These are phyloP conservation scores for Groenewaldozyma sp. DNA, from an alignment of 1,139 yeast genomes.

Conservation along the genomic window DNA sequence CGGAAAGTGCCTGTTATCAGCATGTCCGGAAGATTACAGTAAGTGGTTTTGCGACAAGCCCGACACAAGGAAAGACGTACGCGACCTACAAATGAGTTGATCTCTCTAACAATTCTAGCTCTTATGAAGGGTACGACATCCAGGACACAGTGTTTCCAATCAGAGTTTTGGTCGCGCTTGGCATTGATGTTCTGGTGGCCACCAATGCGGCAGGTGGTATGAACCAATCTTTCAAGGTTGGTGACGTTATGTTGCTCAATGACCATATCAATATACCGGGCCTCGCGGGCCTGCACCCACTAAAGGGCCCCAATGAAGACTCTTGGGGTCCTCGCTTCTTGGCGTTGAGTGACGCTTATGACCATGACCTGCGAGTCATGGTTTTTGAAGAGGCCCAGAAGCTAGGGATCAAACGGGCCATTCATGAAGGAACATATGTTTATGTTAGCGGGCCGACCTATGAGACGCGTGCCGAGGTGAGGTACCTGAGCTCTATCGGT, in stretches of 20 bases:
- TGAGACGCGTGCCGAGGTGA: conserved; percentile 88
- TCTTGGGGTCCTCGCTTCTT: conserved; percentile 78
- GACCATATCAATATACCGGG: conserved; percentile 93
- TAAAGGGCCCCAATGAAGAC: conserved; percentile 78
- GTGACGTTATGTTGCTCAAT: conserved; percentile 81
- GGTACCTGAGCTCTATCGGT: conserved; percentile 61
- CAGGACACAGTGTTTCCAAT: conserved; percentile 80
- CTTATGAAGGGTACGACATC: conserved; percentile 82
- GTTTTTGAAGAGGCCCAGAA: conserved; percentile 43
- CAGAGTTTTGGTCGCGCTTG: conserved; percentile 59
- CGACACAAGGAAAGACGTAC: neutral
- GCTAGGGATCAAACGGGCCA: conserved; percentile 45
- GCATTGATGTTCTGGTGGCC: conserved; percentile 51
- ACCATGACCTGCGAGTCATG: conserved; percentile 48
- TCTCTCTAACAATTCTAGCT: conserved; percentile 24
- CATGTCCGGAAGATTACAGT: conserved; percentile 86
- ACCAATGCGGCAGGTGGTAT: conserved; percentile 96
- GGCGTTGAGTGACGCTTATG: conserved; percentile 87
- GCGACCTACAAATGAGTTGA: no score
- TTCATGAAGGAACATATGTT: conserved; percentile 81
- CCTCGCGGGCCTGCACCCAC: conserved; percentile 76
- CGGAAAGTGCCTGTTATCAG: conserved; percentile 74
- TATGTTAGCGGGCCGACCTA: conserved; percentile 92
- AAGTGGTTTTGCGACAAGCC: conserved; percentile 8
- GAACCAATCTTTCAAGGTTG: conserved; percentile 56